Conservation (phyloP, 2,329 filamentous ascomycete genomes). For the Claviceps maximensis region DNA sequence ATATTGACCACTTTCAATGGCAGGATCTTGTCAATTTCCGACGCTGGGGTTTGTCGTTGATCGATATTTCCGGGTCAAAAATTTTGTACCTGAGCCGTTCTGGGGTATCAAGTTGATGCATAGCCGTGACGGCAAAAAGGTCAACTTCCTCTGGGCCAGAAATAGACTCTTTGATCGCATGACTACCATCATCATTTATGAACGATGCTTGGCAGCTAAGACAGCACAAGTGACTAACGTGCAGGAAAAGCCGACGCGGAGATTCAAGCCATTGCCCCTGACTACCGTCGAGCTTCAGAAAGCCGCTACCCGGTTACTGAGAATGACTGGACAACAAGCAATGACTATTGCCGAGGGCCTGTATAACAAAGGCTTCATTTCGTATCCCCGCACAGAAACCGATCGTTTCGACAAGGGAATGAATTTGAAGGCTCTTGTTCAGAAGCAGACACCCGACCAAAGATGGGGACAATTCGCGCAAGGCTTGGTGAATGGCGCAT, state of each 20-base stretch:
- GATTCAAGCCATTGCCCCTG: conserved; percentile 84
- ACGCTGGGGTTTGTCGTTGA: conserved; percentile 96
- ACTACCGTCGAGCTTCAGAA: conserved; percentile 97
- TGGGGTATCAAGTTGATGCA: conserved; percentile 86
- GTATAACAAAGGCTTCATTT: conserved; percentile 93
- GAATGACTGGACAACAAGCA: conserved; percentile 81
- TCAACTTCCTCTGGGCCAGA: conserved; percentile 74
- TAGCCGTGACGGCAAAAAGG: conserved; percentile 60
- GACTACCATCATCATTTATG: conserved; percentile 67
- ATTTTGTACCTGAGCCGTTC: conserved; percentile 84
- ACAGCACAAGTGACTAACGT: conserved; percentile 72
- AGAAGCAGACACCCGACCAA: conserved; percentile 67
- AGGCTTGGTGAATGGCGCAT: conserved; percentile 59
- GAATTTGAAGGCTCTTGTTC: conserved; percentile 64
- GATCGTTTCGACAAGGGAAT: conserved; percentile 90
- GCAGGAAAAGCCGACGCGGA: conserved; percentile 80
- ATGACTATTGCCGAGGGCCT: conserved; percentile 80
- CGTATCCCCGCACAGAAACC: conserved; percentile 93
- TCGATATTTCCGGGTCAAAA: conserved; percentile 83
- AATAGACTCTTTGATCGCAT: conserved; percentile 79
- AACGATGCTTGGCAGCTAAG: conserved; percentile 67
- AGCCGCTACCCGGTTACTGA: conserved; percentile 75
- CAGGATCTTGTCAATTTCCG: conserved; percentile 92
- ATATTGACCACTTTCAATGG: background rate
- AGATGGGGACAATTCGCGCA: conserved; percentile 75